Evolutionary conservation across 768 basidiomycete genomes (phyloP).

Genomic region (Agaricus subrufescens): DNA sequence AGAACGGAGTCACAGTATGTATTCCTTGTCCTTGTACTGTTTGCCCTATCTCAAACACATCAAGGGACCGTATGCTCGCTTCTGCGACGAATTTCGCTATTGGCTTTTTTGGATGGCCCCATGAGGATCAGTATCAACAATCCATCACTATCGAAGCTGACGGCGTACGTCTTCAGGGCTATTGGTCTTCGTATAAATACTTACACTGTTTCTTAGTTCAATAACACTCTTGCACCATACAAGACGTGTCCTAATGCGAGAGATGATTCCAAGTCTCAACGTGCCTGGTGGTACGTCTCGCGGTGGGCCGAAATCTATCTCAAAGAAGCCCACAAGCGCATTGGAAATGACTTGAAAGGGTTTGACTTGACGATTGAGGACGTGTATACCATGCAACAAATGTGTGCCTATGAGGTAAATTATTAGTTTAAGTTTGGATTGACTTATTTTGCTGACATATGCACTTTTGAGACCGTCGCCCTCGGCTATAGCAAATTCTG

Average conservation of each 20-base stretch:
- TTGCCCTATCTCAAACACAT: background rate
- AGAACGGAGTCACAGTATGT: conserved; percentile 68
- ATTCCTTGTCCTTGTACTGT: background rate
- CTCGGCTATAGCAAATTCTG: conserved; percentile 92
- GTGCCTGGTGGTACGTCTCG: conserved; percentile 51
- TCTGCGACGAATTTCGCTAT: conserved; percentile 65
- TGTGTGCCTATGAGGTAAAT: conserved; percentile 80
- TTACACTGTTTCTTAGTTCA: conserved; percentile 42
- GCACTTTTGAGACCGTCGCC: conserved; percentile 65
- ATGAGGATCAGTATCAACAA: conserved; percentile 70
- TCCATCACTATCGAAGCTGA: conserved; percentile 67
- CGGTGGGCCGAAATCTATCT: conserved; percentile 76
- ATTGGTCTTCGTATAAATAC: conserved; percentile 9
- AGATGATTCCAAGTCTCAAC: conserved; percentile 40
- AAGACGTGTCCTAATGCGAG: conserved; percentile 70
- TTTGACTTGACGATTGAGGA: conserved; percentile 63
- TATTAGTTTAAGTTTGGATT: background rate
- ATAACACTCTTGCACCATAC: conserved; percentile 86
- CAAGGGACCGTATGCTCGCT: conserved; percentile 67
- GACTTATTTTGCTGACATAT: background rate
- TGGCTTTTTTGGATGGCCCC: conserved; percentile 76
- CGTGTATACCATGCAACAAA: conserved; percentile 72
- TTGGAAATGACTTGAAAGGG: conserved; percentile 56
- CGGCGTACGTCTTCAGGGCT: conserved; percentile 35
- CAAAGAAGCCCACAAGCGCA: conserved; percentile 52